Conservation (phyloP, 805 yeast species). For the Monosporozyma aerobia region DNA sequence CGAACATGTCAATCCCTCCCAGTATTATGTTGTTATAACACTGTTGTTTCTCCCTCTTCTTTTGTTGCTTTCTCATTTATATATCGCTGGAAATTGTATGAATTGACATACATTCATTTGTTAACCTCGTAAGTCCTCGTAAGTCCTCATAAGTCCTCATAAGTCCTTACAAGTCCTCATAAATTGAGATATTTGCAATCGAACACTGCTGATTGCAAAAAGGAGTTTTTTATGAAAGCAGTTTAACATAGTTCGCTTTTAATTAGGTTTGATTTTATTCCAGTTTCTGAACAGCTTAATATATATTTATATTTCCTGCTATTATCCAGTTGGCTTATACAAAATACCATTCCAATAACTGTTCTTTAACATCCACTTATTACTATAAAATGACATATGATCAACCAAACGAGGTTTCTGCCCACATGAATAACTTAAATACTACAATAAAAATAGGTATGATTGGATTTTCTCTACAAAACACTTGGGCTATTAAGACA, state of each 20-base stretch:
- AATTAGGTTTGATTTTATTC: no score
- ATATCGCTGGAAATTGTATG: background rate
- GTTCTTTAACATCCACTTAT: background rate
- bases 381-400: background rate
- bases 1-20: background rate
- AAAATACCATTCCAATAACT: background rate
- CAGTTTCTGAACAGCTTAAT: no score
- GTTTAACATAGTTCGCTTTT: no score
- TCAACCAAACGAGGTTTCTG: background rate
- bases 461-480: constrained; percentile 11
- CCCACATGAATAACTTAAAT: background rate
- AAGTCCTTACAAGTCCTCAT: no score
- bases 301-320: no score
- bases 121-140: background rate
- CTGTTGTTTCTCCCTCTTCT: background rate
- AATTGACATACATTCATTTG: background rate
- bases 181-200: no score
- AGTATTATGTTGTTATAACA: background rate
- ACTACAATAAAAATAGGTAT: constrained; percentile 10
- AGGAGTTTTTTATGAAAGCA: no score
- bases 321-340: no score
- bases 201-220: no score
- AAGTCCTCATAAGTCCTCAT: no score
- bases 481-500: constrained; percentile 15
- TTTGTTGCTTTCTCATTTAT: background rate